These are phyloP conservation scores for Saccharomyces hybrid DNA, from an alignment of 1,139 yeast genomes.

Conservation along the genomic window DNA sequence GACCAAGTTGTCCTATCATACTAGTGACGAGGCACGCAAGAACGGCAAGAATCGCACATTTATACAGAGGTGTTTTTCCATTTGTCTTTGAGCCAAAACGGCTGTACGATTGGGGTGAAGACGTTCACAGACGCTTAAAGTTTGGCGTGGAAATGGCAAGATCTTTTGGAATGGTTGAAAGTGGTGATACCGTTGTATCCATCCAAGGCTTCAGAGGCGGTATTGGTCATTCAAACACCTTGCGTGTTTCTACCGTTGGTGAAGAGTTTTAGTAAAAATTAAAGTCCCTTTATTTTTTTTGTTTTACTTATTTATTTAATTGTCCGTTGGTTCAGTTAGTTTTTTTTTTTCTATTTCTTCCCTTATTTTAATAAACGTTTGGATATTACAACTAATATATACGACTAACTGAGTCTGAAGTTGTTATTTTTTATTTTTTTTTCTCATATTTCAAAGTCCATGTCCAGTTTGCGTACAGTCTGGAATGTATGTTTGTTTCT, in stretches of 20 bases:
- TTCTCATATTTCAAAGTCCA: conserved; percentile 19
- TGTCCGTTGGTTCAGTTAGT: not conserved
- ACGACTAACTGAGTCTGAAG: not conserved
- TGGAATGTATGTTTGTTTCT: conserved; percentile 20
- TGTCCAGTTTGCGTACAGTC: conserved; percentile 17
- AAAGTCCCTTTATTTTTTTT: not conserved
- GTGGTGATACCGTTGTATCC: conserved; percentile 88
- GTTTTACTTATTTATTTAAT: not conserved
- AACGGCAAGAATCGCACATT: conserved; percentile 91
- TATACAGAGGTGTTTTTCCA: conserved; percentile 98
- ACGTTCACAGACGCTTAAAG: conserved; percentile 90
- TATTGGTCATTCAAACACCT: conserved; percentile 96
- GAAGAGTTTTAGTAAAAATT: conserved; percentile 3
- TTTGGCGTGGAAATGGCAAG: conserved; percentile 91
- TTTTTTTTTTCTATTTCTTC: not conserved
- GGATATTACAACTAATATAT: not conserved
- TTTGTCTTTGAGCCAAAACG: conserved; percentile 67
- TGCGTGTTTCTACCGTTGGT: conserved; percentile 53
- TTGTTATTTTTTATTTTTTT: not conserved
- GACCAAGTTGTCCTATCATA: conserved; percentile 95
- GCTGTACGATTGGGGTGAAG: conserved; percentile 87
- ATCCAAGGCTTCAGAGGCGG: conserved; percentile 99
- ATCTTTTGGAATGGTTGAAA: conserved; percentile 73
- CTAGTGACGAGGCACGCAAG: conserved; percentile 95
- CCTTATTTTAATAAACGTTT: not conserved